A percentile compares a stretch with the other conserved stretches of the same genome.
Evolutionary conservation across 2,329 filamentous ascomycete species (phyloP).

Genomic region (Albophoma yamanashiensis): DNA sequence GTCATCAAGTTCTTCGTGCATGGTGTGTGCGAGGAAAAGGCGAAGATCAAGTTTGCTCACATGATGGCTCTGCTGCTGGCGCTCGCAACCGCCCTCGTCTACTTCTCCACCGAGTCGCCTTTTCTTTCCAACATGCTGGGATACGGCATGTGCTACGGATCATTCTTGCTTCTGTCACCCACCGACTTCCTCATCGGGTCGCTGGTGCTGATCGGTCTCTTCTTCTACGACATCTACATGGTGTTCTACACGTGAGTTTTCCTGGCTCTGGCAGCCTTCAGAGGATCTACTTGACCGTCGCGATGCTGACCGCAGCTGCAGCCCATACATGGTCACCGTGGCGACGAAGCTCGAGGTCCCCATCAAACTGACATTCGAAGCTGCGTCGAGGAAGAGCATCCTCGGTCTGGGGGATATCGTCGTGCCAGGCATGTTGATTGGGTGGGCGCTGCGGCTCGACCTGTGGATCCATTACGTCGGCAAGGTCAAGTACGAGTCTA

Average conservation of each 20-base stretch:
- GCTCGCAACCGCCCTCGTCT: constrained; percentile 44
- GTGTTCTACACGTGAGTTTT: constrained; percentile 66
- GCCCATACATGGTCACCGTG: constrained; percentile 75
- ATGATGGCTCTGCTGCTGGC: constrained; percentile 45
- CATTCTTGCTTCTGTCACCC: constrained; percentile 75
- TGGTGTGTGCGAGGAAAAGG: constrained; percentile 34
- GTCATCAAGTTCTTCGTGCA: constrained; percentile 38
- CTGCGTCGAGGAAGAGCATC: constrained; percentile 62
- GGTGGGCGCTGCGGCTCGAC: constrained; percentile 82
- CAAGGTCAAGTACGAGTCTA: constrained; percentile 41
- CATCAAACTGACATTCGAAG: constrained; percentile 74
- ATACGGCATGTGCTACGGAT: constrained; percentile 75
- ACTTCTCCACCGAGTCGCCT: constrained; percentile 51
- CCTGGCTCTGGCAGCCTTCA: background rate
- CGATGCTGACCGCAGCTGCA: constrained; percentile 14
- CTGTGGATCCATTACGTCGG: constrained; percentile 72
- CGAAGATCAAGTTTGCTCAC: constrained; percentile 44
- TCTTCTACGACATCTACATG: constrained; percentile 92
- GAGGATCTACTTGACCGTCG: too few species aligned
- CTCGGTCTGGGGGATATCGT: constrained; percentile 92
- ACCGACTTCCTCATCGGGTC: constrained; percentile 79
- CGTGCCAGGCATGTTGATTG: constrained; percentile 83
- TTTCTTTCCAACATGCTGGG: constrained; percentile 76
- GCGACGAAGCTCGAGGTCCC: constrained; percentile 84
- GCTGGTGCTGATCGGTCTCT: constrained; percentile 66